Conservation (phyloP, 1,284 basidiomycete genomes). For the Rhodofomes roseus region DNA sequence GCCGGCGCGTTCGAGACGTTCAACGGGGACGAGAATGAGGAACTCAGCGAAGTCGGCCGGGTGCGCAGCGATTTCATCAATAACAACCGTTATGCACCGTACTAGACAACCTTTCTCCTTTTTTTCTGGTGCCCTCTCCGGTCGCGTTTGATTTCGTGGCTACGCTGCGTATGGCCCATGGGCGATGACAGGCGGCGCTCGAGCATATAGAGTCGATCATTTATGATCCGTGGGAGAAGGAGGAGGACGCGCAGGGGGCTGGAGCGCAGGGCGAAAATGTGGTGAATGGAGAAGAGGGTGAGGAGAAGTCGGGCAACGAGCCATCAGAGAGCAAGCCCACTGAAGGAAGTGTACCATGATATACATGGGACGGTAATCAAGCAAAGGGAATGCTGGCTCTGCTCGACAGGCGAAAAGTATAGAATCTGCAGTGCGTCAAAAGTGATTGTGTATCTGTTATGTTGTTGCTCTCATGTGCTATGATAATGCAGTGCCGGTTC, state of each 20-base stretch:
- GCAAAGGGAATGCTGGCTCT: no score
- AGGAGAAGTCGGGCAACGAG: no score
- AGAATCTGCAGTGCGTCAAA: no score
- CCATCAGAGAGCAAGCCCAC: no score
- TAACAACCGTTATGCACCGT: constrained; percentile 79
- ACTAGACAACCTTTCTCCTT: constrained; percentile 53
- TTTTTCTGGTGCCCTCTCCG: constrained; percentile 8
- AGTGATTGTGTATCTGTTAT: no score
- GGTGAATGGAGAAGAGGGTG: background rate
- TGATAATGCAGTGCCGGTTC: no score
- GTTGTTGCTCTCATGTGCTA: no score
- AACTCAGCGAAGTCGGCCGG: constrained; percentile 84
- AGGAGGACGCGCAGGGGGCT: background rate
- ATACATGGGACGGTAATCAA: no score
- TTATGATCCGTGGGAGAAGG: constrained; percentile 38
- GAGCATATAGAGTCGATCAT: constrained; percentile 76
- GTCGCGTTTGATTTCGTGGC: constrained; percentile 32
- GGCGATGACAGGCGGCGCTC: constrained; percentile 56
- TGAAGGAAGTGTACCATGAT: no score
- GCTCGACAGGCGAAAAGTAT: no score
- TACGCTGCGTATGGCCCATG: constrained; percentile 63
- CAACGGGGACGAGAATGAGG: constrained; percentile 56
- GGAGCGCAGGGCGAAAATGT: background rate
- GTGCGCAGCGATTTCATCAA: constrained; percentile 90
- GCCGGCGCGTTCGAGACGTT: constrained; percentile 54